Conservation (phyloP, 352 stramenopile species). For the Phytophthora aleatoria region DNA sequence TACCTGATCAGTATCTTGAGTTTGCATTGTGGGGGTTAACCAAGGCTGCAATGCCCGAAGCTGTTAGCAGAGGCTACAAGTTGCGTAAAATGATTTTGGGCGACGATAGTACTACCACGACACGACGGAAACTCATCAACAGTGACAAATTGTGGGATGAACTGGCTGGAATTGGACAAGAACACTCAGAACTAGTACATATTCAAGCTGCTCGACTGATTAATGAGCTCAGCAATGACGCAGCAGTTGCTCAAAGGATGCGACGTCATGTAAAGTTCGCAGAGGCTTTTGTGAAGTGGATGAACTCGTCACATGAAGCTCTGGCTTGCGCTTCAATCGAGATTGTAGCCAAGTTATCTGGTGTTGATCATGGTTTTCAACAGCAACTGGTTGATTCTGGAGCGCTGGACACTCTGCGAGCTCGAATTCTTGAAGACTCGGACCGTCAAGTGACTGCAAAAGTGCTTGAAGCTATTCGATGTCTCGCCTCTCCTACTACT, state of each 20-base stretch:
- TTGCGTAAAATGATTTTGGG: conserved; percentile 68
- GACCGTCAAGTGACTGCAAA: conserved; percentile 52
- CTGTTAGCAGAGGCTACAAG: conserved; percentile 47
- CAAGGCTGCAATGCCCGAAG: conserved; percentile 45
- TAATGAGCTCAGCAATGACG: conserved; percentile 48
- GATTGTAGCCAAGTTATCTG: conserved; percentile 49
- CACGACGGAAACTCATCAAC: conserved; percentile 49
- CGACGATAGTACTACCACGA: conserved; percentile 59
- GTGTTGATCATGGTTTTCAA: conserved; percentile 36
- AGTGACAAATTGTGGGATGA: conserved; percentile 60
- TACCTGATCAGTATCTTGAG: conserved; percentile 66
- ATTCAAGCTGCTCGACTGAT: conserved; percentile 53
- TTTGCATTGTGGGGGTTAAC: conserved; percentile 75
- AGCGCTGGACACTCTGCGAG: conserved; percentile 47
- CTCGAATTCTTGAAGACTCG: conserved; percentile 41
- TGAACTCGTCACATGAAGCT: conserved; percentile 35
- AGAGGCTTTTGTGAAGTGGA: conserved; percentile 51
- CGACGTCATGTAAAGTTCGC: conserved; percentile 26
- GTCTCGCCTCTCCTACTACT: conserved; percentile 37
- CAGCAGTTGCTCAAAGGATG: conserved; percentile 24
- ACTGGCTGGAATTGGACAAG: conserved; percentile 29
- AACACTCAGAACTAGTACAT: conserved; percentile 42
- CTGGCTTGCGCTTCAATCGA: conserved; percentile 47
- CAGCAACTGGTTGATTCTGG: conserved; percentile 43
- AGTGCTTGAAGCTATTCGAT: conserved; percentile 59